Conservation (phyloP, 2,329 filamentous ascomycete genomes). For the Xylaria sp. region DNA sequence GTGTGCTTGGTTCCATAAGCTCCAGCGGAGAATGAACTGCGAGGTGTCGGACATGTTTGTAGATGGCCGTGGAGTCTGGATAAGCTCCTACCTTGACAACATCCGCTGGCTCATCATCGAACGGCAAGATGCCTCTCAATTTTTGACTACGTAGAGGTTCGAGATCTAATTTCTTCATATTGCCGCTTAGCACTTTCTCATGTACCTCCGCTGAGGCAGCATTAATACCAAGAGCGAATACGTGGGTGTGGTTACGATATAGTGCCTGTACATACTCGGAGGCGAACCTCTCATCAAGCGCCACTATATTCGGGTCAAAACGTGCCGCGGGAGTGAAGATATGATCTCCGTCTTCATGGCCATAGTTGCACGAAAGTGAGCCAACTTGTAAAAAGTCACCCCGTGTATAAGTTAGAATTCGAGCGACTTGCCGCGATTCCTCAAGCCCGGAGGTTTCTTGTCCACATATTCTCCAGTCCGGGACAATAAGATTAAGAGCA, state of each 20-base stretch:
- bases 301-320: conserved; percentile 28
- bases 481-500: conserved; percentile 42
- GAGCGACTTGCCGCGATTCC: conserved; percentile 12
- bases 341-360: conserved; percentile 37
- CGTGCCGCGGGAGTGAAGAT: conserved; percentile 39
- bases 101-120: conserved; percentile 39
- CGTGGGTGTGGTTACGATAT: conserved; percentile 40
- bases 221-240: conserved; percentile 37
- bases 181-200: neutral
- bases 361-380: conserved; percentile 32
- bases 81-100: conserved; percentile 21
- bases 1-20: conserved; percentile 32
- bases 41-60: conserved; percentile 41
- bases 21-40: conserved; percentile 41
- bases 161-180: neutral
- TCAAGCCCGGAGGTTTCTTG: conserved; percentile 24
- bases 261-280: conserved; percentile 34
- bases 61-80: conserved; percentile 19
- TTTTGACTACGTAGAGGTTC: conserved; percentile 38
- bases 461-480: conserved; percentile 43
- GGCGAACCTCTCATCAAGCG: conserved; percentile 29
- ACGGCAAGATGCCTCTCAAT: conserved; percentile 41
- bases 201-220: conserved; percentile 1
- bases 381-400: conserved; percentile 25
- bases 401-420: conserved; percentile 42